These are phyloP conservation scores for Colletotrichum spaethianum DNA, from an alignment of 2,329 filamentous ascomycete species.

Conservation along the genomic window DNA sequence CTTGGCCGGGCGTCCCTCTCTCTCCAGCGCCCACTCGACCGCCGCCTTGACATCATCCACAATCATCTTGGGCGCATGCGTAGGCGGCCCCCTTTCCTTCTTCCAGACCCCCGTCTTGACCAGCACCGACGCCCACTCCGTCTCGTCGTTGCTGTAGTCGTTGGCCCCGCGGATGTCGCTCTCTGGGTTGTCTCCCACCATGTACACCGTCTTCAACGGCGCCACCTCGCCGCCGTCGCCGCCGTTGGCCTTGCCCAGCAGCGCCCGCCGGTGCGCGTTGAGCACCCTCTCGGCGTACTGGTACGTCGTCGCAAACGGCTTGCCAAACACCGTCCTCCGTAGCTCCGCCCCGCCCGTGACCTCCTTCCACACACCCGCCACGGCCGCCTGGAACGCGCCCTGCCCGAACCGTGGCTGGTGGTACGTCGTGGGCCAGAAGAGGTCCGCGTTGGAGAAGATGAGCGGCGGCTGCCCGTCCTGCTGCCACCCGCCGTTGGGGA, in stretches of 20 bases:
- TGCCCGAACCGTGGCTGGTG: conserved; percentile 90
- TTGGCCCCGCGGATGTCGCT: conserved; percentile 94
- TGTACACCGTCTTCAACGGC: conserved; percentile 84
- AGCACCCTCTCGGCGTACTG: conserved; percentile 86
- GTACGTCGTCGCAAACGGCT: conserved; percentile 85
- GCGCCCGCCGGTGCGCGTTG: conserved; percentile 67
- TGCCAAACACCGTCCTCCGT: conserved; percentile 81
- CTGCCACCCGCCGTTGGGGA: conserved; percentile 85
- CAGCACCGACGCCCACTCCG: conserved; percentile 83
- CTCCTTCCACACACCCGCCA: conserved; percentile 84
- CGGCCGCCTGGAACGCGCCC: conserved; percentile 87
- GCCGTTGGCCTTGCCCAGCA: conserved; percentile 53
- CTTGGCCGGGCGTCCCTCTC: conserved; percentile 55
- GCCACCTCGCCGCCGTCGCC: conserved; percentile 42
- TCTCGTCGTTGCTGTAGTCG: conserved; percentile 77
- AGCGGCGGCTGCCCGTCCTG: conserved; percentile 84
- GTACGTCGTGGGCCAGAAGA: conserved; percentile 90
- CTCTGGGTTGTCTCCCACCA: conserved; percentile 93
- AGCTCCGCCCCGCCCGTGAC: conserved; percentile 76
- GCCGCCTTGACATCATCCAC: conserved; percentile 83
- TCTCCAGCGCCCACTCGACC: conserved; percentile 81
- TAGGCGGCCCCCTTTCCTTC: conserved; percentile 62
- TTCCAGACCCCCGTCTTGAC: conserved; percentile 86
- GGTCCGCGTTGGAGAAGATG: conserved; percentile 91
- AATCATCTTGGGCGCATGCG: conserved; percentile 74